Conservation (phyloP, 495 filamentous ascomycete genomes). For the Acidiella bohemica region DNA sequence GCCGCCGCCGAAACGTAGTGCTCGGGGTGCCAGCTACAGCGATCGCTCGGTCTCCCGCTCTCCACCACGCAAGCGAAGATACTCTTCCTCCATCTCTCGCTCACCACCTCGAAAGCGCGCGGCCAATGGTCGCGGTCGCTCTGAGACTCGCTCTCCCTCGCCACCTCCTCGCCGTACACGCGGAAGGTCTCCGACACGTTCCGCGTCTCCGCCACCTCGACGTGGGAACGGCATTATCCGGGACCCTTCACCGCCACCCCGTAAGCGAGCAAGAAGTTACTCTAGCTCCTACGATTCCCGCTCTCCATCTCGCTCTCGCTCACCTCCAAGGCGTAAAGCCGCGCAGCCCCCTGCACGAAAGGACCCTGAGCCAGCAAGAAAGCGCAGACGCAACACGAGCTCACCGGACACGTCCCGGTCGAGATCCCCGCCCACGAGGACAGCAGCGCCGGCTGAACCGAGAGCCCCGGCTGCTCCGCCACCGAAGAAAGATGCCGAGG, state of each 20-base stretch:
- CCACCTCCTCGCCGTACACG: conserved; percentile 2
- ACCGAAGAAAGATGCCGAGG: conserved; percentile 5
- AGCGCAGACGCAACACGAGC: conserved; percentile 15
- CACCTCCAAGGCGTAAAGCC: neutral
- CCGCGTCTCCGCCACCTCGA: conserved; percentile 5
- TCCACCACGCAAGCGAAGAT: conserved; percentile 10
- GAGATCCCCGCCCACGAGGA: conserved; percentile 11
- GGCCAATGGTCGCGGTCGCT: neutral
- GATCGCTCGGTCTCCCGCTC: conserved; percentile 12
- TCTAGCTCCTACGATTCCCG: conserved; percentile 13
- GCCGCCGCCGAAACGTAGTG: neutral
- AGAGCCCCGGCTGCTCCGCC: neutral
- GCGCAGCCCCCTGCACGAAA: neutral
- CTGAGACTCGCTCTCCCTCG: conserved; percentile 7
- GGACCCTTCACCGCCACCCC: conserved; percentile 4
- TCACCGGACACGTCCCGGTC: conserved; percentile 14
- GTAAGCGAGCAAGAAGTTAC: neutral
- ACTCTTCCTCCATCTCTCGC: conserved; percentile 14
- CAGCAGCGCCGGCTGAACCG: too few relatives aligned
- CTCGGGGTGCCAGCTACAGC: conserved; percentile 1
- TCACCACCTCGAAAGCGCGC: conserved; percentile 9
- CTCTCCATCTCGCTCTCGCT: conserved; percentile 15
- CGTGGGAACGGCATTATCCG: conserved; percentile 2
- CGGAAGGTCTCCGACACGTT: conserved; percentile 8
- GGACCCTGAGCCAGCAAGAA: conserved; percentile 3